Evolutionary conservation across 1,284 basidiomycete genomes (phyloP).

Genomic region (Sporisorium scitamineum): DNA sequence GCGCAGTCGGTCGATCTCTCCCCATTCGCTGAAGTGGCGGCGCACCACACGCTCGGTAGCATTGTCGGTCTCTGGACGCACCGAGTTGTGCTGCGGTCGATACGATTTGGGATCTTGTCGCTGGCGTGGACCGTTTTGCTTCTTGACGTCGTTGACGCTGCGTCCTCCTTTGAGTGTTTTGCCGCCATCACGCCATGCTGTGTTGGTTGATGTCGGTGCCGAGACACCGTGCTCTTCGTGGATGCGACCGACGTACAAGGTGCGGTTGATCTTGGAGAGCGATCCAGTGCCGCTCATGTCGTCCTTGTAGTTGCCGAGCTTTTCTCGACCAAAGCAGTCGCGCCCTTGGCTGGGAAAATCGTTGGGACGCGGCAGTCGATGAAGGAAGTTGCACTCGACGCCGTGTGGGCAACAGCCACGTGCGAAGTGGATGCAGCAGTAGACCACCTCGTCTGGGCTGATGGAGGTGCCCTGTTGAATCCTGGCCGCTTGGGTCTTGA

Average conservation of each 20-base stretch:
- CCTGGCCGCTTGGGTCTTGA: constrained; percentile 32
- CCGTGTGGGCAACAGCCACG: constrained; percentile 96
- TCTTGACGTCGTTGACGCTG: constrained; percentile 36
- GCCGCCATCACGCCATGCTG: constrained; percentile 57
- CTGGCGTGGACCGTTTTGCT: constrained; percentile 23
- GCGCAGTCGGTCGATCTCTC: constrained; percentile 91
- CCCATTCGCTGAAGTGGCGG: constrained; percentile 93
- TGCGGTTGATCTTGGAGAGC: constrained; percentile 92
- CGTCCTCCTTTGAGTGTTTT: constrained; percentile 56
- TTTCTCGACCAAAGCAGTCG: constrained; percentile 96
- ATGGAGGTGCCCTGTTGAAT: constrained; percentile 23
- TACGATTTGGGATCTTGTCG: constrained; percentile 40
- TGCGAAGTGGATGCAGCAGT: constrained; percentile 94
- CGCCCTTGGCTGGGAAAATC: constrained; percentile 88
- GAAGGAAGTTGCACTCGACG: constrained; percentile 94
- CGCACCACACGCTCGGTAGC: constrained; percentile 60
- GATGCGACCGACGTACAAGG: constrained; percentile 93
- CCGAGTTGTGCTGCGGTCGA: constrained; percentile 52
- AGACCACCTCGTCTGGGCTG: constrained; percentile 77
- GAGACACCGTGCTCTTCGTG: constrained; percentile 61
- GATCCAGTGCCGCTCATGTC: constrained; percentile 99
- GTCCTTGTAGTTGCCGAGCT: constrained; percentile 96
- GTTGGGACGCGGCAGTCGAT: constrained; percentile 77
- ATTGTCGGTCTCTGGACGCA: constrained; percentile 44
- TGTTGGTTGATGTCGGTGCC: constrained; percentile 35